Evolutionary conservation across 257 asterid species (phyloP), one percentile per base, ranked within the genome.

Genomic region (Solanum sitiens): DNA sequence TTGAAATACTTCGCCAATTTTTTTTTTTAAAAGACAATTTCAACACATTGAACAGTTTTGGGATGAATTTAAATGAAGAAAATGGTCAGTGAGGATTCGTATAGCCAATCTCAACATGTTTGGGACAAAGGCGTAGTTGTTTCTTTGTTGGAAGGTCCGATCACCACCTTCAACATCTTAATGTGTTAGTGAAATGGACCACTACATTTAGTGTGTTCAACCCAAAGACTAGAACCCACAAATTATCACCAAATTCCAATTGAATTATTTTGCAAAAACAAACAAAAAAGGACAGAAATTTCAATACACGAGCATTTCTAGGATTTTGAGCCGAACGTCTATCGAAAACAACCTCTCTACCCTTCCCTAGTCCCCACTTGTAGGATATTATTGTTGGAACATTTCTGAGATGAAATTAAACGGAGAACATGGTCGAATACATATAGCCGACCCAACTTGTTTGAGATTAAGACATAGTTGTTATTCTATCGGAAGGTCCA

Each of bases 11-110:
- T 21, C 13, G 56, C 33, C 11, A n/a, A 27, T 27, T 27, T 27
- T 27, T 27, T 27, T 27, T 27, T 27, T 27, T 1, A 27, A 27
- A 27, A 27, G 30, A 27, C 27, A 18, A 73, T 35, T 35, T 39
- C 13, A 73, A 35, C 80, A 35, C 8, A 94, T 95, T 93, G 93
- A 86, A 96, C 97, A 89, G 92, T 94, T 67, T 11, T 14, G 35
- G 35, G 73, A 25, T 67, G 73, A 25, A 12, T 25, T 65, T 67
- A 67, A 25, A 67, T 67, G 73, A 67, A 67, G 9, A 25, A 11
- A 1, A 67, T 56, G n/a, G 65, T 20, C 11, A 56, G 20, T 7
- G 12, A 56, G 65, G 65, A 56, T 68, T 68, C 39, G 14, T 14
- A 68, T 0, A 8, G 23, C 75, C 39, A 15, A 68, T 7, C 75